Conservation (phyloP, 495 filamentous ascomycete genomes). For the Aspergillus steynii region DNA sequence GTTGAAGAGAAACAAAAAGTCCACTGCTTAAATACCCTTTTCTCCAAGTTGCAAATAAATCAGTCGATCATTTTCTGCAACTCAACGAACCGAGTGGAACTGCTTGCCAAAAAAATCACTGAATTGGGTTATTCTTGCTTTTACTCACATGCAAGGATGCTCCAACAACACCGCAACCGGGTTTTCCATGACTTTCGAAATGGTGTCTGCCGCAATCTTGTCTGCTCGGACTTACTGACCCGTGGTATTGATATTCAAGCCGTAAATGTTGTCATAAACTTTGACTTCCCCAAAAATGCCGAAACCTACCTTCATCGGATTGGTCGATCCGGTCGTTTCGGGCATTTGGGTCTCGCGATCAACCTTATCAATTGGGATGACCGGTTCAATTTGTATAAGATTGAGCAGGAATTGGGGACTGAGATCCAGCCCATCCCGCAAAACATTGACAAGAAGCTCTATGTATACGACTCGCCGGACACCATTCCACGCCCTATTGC, state of each 20-base stretch:
- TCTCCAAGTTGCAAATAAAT: constrained; percentile 98
- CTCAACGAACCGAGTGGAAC: constrained; percentile 95
- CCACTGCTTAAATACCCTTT: constrained; percentile 97
- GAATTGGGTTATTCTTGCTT: constrained; percentile 99
- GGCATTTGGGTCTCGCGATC: constrained; percentile 95
- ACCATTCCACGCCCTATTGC: constrained; percentile 81
- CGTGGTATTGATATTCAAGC: constrained; percentile 99
- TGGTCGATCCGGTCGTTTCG: constrained; percentile 94
- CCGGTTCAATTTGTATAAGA: constrained; percentile 97
- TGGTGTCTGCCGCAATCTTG: constrained; percentile 94
- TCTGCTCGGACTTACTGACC: constrained; percentile 96
- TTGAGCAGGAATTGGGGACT: constrained; percentile 94
- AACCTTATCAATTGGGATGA: constrained; percentile 99
- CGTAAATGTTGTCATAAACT: constrained; percentile 99
- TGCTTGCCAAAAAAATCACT: constrained; percentile 98
- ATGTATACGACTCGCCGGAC: constrained; percentile 96
- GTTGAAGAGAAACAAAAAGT: constrained; percentile 99
- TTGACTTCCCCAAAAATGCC: constrained; percentile 99
- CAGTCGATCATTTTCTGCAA: constrained; percentile 99
- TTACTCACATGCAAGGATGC: constrained; percentile 98
- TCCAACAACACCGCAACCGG: constrained; percentile 94
- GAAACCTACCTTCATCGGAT: constrained; percentile 99
- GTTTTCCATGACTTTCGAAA: constrained; percentile 99
- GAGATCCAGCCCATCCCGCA: constrained; percentile 95
- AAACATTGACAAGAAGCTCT: constrained; percentile 95